Percentiles rank a stretch among this genome's conserved stretches.
These are phyloP conservation scores for Kurtzmaniella natalensis DNA, from an alignment of 1,139 yeast genomes.

Conservation along the genomic window DNA sequence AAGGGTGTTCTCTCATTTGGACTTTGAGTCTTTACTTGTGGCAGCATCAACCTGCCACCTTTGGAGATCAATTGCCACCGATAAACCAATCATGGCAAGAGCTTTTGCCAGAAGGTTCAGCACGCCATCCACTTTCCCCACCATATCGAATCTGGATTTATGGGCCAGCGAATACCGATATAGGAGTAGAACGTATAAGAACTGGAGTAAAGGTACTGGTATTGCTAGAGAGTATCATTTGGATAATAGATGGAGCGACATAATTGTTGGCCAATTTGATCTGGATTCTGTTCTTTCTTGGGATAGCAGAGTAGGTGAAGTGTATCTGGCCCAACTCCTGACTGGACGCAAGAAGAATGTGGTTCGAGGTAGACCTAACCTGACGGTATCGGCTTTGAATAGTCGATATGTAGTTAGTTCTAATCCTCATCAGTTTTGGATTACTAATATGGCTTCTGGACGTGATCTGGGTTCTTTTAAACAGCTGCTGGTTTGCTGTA, in stretches of 20 bases:
- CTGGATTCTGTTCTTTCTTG: neutral
- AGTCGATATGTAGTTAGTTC: neutral
- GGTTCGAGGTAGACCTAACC: neutral
- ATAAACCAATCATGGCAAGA: neutral
- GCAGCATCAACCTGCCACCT: neutral
- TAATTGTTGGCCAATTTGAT: neutral
- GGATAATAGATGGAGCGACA: neutral
- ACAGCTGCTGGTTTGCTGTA: slow-evolving; percentile 1
- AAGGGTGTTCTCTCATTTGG: neutral
- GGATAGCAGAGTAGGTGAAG: slow-evolving; percentile 1
- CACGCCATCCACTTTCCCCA: neutral
- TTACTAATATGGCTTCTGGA: slow-evolving; percentile 1
- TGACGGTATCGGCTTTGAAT: neutral
- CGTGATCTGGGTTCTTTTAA: slow-evolving; percentile 1
- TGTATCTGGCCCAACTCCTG: neutral
- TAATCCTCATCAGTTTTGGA: neutral
- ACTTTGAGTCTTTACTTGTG: neutral
- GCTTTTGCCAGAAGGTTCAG: neutral
- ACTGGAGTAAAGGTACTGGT: neutral
- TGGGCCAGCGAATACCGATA: neutral
- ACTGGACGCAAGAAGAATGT: slow-evolving; percentile 1
- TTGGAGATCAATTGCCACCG: neutral
- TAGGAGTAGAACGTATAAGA: neutral
- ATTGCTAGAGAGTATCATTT: neutral
- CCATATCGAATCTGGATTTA: slow-evolving; percentile 1